Conservation (phyloP, 2,329 filamentous ascomycete species). For the Ceratocystiopsis sp. region DNA sequence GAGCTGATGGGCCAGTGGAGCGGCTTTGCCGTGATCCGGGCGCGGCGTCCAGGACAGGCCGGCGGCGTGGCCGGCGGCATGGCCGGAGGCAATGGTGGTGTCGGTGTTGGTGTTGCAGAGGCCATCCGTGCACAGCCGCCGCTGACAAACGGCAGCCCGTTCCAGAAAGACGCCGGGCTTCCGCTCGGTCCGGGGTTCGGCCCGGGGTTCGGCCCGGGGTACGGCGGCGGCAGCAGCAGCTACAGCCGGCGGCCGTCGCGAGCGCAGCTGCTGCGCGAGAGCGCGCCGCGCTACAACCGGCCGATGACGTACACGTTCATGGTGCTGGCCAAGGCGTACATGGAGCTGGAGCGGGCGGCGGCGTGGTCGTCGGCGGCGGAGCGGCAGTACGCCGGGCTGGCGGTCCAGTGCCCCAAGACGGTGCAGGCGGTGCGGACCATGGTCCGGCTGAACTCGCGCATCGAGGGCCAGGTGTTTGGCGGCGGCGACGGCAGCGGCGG, state of each 20-base stretch:
- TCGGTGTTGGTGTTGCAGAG: no score
- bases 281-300: constrained; percentile 20
- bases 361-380: constrained; percentile 31
- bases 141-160: no score
- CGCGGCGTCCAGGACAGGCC: constrained; percentile 1
- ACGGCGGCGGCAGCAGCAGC: no score
- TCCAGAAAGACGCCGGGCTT: no score
- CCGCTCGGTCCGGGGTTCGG: no score
- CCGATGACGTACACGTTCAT: constrained; percentile 29
- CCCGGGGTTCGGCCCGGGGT: no score
- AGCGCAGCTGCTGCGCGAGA: constrained; percentile 18
- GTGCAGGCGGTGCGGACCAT: constrained; percentile 21
- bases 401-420: constrained; percentile 22
- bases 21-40: constrained; percentile 41
- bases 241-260: constrained; percentile 2
- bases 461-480: constrained; percentile 12
- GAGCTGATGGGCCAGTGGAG: constrained; percentile 64
- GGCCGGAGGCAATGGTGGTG: no score
- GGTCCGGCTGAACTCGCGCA: constrained; percentile 8
- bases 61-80: background rate
- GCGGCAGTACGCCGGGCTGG: constrained; percentile 21
- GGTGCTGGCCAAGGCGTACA: constrained; percentile 30
- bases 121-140: no score
- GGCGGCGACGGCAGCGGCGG: background rate
- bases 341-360: constrained; percentile 28